Base-by-base conservation (phyloP, 352 stramenopile species). In the Phytopythium mirpurense region DNA sequence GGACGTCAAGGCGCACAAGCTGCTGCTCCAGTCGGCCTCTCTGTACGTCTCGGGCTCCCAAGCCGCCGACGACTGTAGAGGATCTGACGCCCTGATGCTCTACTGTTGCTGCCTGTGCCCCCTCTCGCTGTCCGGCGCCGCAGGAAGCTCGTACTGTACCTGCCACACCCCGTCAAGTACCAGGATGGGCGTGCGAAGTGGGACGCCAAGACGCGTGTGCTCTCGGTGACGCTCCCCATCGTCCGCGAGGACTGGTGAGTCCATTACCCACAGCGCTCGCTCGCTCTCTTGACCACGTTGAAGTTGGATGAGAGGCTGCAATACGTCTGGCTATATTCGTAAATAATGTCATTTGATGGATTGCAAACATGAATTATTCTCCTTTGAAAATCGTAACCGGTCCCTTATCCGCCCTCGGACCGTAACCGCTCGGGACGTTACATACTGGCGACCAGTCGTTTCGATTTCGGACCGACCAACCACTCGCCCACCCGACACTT, bases 1-100 rank as follows among this genome's bases (percentile, higher is more conserved):
- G 5, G 82, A 95, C 36, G 80, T 95, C 12, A 89, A 83, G 61
- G 68, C 67, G 27, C 78, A 93, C 26, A 92, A 89, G 51, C 59
- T 95, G 31, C 54, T 91, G 27, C 52, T 92, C 2, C 58, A 88
- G 42, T 89, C 83, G 1, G 64, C 72, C 3, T 72, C 63, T 5
- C 51, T 92, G 68, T 90, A 65, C 43, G 65, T 32, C n/a, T 16
- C 27, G n/a, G 5, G 23, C 37, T 23, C 8, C 37, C 16, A 32
- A 5, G 5, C 29, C 5, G 5, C 29, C 29, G 29, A 32, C 5
- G 5, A 9, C 29, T 32, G 29, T 5, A 32, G 15, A 24, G 1
- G 14, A 41, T n/a, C 36, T 41, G 36, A 0, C 36, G 14, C 36
- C 14, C n/a, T n/a, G n/a, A n/a, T n/a, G n/a, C n/a, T n/a, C n/a